Conservation (phyloP, 2,329 filamentous ascomycete species). For the Amauroascus niger region DNA sequence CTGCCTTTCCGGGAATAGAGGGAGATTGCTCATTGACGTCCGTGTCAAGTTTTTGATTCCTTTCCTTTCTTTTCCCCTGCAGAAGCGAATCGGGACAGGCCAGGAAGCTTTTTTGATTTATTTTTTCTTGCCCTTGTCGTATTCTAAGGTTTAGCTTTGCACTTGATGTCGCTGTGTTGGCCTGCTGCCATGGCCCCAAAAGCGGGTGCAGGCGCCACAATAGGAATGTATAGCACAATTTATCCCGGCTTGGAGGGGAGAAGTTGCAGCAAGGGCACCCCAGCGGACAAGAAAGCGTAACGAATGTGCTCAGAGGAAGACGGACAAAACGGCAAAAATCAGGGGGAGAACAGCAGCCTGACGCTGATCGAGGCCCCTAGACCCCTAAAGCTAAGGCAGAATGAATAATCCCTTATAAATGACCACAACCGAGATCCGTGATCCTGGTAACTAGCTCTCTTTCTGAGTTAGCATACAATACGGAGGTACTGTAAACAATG, state of each 20-base stretch:
- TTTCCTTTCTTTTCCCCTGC: neutral
- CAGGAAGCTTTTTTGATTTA: neutral
- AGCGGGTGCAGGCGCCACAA: slow-evolving; percentile 4
- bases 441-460: neutral
- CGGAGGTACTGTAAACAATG: too few relatives aligned
- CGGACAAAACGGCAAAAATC: neutral
- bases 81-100: neutral
- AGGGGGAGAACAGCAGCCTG: neutral
- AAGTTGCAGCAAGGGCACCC: neutral
- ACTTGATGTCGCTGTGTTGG: slow-evolving; percentile 3
- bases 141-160: slow-evolving; percentile 1
- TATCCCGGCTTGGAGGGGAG: neutral
- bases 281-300: neutral
- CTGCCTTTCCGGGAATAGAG: neutral
- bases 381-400: neutral
- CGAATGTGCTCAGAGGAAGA: neutral
- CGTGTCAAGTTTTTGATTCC: neutral
- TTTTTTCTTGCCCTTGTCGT: neutral
- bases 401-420: neutral
- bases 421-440: neutral
- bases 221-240: neutral
- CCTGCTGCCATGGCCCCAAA: neutral
- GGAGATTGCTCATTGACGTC: neutral
- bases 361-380: neutral
- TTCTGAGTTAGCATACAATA: too few relatives aligned